Conservation (phyloP, 2,329 filamentous ascomycete genomes). For the Colletotrichum nymphaeae region DNA sequence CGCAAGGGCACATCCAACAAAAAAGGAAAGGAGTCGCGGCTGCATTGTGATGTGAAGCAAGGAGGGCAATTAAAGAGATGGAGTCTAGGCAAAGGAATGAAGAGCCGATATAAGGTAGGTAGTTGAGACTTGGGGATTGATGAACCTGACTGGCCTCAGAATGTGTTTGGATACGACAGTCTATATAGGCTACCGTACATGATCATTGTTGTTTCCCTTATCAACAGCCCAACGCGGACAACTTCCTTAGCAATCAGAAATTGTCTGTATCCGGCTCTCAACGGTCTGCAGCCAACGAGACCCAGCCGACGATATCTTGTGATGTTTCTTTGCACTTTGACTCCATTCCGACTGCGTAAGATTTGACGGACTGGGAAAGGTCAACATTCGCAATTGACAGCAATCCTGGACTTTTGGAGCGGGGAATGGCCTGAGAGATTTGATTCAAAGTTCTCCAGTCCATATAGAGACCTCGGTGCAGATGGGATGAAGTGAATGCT, state of each 20-base stretch:
- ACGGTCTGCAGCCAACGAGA: not conserved
- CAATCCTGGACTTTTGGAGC: not conserved
- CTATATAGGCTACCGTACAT: not conserved
- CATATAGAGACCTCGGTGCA: not conserved
- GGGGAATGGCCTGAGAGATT: not conserved
- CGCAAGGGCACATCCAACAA: not conserved
- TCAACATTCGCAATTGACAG: not conserved
- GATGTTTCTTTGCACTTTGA: not conserved
- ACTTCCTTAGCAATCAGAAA: not conserved
- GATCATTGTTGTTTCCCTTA: not conserved
- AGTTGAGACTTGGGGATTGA: not conserved
- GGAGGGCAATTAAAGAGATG: not conserved
- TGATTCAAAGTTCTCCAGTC: not conserved
- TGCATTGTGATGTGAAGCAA: not conserved
- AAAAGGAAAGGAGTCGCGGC: not conserved
- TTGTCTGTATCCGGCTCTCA: not conserved
- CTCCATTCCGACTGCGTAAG: not conserved
- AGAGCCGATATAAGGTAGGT: not conserved
- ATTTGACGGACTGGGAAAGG: not conserved
- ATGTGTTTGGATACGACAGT: not conserved
- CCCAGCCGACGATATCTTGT: not conserved
- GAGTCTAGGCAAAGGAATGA: not conserved
- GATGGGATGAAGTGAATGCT: not conserved
- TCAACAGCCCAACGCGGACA: not conserved
- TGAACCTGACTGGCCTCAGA: not conserved